These are phyloP conservation scores for Aureobasidium sp. DNA, from an alignment of 2,329 filamentous ascomycete genomes.

Conservation along the genomic window DNA sequence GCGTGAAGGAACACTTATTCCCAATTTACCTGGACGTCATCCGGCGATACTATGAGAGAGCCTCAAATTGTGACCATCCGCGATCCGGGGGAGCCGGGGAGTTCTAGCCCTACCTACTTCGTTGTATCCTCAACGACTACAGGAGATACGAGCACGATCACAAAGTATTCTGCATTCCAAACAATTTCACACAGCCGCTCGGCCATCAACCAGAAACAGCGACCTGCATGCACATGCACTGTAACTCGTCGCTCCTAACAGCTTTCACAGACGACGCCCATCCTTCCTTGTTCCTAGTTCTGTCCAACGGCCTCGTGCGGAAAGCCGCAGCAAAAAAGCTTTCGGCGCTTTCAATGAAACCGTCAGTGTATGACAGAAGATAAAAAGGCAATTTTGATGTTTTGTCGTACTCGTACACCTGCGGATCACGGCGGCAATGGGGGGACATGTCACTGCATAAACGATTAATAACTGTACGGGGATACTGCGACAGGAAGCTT, in stretches of 20 bases:
- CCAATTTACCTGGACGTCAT: not conserved
- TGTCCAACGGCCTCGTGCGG: too few relatives aligned
- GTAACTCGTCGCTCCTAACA: not conserved
- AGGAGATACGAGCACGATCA: not conserved
- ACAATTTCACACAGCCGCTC: too few relatives aligned
- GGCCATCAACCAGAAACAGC: not conserved
- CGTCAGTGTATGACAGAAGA: too few relatives aligned
- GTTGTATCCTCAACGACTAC: not conserved
- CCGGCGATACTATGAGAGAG: not conserved
- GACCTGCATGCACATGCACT: too few relatives aligned
- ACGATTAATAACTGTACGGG: too few relatives aligned
- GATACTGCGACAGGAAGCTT: too few relatives aligned
- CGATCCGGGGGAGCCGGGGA: constrained; percentile 2
- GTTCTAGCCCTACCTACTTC: not conserved
- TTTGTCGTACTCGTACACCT: too few relatives aligned
- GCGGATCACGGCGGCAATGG: too few relatives aligned
- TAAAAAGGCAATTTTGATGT: too few relatives aligned
- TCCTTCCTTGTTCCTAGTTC: not conserved
- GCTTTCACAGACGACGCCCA: not conserved
- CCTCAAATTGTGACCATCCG: not conserved
- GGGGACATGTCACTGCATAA: too few relatives aligned
- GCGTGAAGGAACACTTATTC: not conserved
- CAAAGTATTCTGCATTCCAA: not conserved
- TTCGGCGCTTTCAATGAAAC: too few relatives aligned
- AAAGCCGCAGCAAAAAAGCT: too few relatives aligned